Evolutionary conservation across 2,329 filamentous ascomycete species (phyloP), one percentile per base, ranked within the genome.

Genomic region (Xylariaceae sp.): DNA sequence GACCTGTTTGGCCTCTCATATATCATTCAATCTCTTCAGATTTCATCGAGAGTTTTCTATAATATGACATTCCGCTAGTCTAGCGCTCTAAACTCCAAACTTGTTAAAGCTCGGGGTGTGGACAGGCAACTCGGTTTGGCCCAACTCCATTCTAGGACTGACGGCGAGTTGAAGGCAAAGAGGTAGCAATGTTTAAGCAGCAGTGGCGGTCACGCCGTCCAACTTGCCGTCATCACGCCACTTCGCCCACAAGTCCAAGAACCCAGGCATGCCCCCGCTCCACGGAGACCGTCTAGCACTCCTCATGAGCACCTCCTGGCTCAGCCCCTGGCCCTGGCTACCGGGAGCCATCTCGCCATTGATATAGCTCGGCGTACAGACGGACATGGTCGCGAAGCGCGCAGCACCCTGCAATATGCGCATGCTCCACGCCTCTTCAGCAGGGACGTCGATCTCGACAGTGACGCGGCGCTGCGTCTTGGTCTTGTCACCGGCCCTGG

Each of bases 331-430:
- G 7, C 55, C 44, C 23, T 63, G 41, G 21, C n/a, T 19, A 1
- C 58, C 60, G n/a, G 67, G 53, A 31, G 72, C 67, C 2, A 75
- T 78, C 67, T 84, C 79, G 19, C 66, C 70, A 44, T 82, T 85
- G 34, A 79, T 69, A 62, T 85, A 86, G 11, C 79, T 74, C 0
- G 83, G 83, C n/a, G 82, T 84, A 69, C 83, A 87, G 12, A 79
- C 74, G 4, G 69, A 66, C 17, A 80, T 53, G 6, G 72, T 72
- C 0, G 74, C 74, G 34, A 78, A 75, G 24, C 74, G 73, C 6
- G 69, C 70, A 0, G 78, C 78, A 1, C 74, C 71, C 48, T 62
- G 53, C 45, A 62, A n/a, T 31, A 66, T 65, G 47, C 67, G 67
- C 63, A 79, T 65, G 1, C 74, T 71, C 80, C 81, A 85, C 2